A percentile compares a stretch with the other conserved stretches of the same genome.
Conservation (phyloP, 2,329 filamentous ascomycete genomes). For the Botryotinia narcissicola region DNA sequence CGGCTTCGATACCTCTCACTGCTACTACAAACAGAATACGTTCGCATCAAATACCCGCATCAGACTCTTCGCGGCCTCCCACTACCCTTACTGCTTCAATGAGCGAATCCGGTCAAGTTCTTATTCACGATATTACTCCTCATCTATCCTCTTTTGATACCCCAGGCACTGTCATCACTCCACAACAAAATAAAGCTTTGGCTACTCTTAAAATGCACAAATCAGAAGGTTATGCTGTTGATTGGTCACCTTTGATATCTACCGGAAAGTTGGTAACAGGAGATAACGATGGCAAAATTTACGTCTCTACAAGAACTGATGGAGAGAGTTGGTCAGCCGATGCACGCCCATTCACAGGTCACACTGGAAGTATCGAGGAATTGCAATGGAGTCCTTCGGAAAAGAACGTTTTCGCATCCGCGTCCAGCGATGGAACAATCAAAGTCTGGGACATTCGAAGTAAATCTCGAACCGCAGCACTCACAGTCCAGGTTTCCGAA, state of each 20-base stretch:
- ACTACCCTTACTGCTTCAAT: slow-evolving; percentile 86
- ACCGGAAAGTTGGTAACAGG: slow-evolving; percentile 86
- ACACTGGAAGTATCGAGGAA: slow-evolving; percentile 85
- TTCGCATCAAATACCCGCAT: slow-evolving; percentile 72
- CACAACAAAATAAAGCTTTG: slow-evolving; percentile 84
- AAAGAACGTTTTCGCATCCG: slow-evolving; percentile 89
- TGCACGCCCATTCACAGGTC: slow-evolving; percentile 76
- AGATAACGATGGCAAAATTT: slow-evolving; percentile 88
- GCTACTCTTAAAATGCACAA: slow-evolving; percentile 89
- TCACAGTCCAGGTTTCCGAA: slow-evolving; percentile 79
- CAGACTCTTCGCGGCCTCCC: slow-evolving; percentile 67
- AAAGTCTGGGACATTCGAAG: slow-evolving; percentile 94
- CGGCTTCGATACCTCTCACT: slow-evolving; percentile 78
- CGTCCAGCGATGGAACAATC: slow-evolving; percentile 89
- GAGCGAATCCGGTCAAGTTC: slow-evolving; percentile 83
- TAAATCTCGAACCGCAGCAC: slow-evolving; percentile 83
- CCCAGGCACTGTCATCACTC: slow-evolving; percentile 75
- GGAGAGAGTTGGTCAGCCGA: slow-evolving; percentile 90
- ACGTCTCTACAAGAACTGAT: slow-evolving; percentile 79
- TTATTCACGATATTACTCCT: slow-evolving; percentile 91
- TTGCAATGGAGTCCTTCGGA: slow-evolving; percentile 96
- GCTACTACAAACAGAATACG: slow-evolving; percentile 95
- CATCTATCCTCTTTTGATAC: slow-evolving; percentile 87
- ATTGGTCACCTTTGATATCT: slow-evolving; percentile 84
- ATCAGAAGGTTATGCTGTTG: slow-evolving; percentile 90